Conservation (phyloP, 352 stramenopile species). For the Globisporangium uncinulatum region DNA sequence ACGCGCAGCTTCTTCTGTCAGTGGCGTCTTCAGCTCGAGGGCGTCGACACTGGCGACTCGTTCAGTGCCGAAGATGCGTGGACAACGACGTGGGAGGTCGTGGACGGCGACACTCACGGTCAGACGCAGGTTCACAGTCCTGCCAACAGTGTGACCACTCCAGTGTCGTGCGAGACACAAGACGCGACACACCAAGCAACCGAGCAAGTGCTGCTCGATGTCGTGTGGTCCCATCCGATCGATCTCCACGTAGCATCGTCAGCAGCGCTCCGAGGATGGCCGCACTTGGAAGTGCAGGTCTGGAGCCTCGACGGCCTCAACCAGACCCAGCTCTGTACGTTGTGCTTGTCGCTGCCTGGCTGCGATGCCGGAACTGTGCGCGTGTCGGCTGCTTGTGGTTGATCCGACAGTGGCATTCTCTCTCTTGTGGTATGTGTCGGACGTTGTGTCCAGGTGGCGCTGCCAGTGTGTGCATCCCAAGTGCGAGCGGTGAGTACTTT, state of each 20-base stretch:
- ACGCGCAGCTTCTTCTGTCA: constrained; percentile 43
- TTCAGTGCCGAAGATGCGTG: constrained; percentile 1
- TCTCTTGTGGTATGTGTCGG: no score
- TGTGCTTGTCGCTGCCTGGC: no score
- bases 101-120: constrained; percentile 30
- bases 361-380: no score
- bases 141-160: constrained; percentile 9
- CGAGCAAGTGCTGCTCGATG: constrained; percentile 18
- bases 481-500: constrained; percentile 31
- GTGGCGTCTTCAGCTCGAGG: constrained; percentile 28
- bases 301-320: constrained; percentile 38
- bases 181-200: no score
- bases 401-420: no score
- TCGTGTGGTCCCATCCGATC: constrained; percentile 49
- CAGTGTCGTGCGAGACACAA: not conserved
- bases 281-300: constrained; percentile 39
- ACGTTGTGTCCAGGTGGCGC: constrained; percentile 35
- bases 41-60: not conserved
- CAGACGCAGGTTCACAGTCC: constrained; percentile 44
- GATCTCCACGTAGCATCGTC: constrained; percentile 34
- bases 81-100: constrained; percentile 25
- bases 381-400: no score
- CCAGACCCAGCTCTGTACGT: constrained; percentile 32
- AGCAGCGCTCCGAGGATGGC: constrained; percentile 25
- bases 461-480: constrained; percentile 27